Evolutionary conservation across 2,329 filamentous ascomycete species (phyloP).

Genomic region (Rutstroemia sp.): DNA sequence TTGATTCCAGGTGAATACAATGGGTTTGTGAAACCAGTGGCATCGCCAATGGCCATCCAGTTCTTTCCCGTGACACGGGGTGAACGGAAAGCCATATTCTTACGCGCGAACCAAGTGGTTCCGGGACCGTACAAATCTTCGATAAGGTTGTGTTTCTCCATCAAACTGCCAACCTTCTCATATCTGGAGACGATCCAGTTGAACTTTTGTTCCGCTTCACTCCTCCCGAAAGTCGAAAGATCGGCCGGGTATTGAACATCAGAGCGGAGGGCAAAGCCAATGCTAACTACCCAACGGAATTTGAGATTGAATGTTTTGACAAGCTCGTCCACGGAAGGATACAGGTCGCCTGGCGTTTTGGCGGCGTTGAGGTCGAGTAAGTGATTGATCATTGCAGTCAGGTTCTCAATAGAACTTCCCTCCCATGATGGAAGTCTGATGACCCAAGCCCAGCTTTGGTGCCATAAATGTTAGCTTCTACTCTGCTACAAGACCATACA

Average conservation of each 20-base stretch:
- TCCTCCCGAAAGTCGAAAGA: conserved; percentile 17
- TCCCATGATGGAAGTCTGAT: conserved; percentile 26
- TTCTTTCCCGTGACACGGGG: conserved; percentile 21
- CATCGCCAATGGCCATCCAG: conserved; percentile 27
- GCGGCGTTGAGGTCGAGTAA: conserved; percentile 20
- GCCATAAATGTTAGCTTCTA: background rate
- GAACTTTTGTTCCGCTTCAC: conserved; percentile 25
- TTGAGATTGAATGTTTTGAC: conserved; percentile 20
- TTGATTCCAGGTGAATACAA: conserved; percentile 27
- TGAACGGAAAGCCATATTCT: conserved; percentile 15
- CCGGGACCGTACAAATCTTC: conserved; percentile 19
- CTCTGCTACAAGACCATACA: background rate
- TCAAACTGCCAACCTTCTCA: conserved; percentile 19
- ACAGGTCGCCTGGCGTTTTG: conserved; percentile 16
- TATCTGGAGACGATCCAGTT: conserved; percentile 23
- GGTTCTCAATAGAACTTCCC: conserved; percentile 19
- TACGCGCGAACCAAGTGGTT: conserved; percentile 23
- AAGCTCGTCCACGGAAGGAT: conserved; percentile 19
- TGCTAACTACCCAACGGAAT: conserved; percentile 22
- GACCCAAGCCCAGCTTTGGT: conserved; percentile 23
- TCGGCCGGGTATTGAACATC: conserved; percentile 18
- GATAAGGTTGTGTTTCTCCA: conserved; percentile 18
- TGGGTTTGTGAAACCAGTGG: conserved; percentile 27
- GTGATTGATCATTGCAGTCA: conserved; percentile 24
- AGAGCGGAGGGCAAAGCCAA: conserved; percentile 22